A percentile compares a stretch with the other conserved stretches of the same genome.
These are phyloP conservation scores for Apodospora peruviana DNA, from an alignment of 495 filamentous ascomycete species.

Conservation along the genomic window DNA sequence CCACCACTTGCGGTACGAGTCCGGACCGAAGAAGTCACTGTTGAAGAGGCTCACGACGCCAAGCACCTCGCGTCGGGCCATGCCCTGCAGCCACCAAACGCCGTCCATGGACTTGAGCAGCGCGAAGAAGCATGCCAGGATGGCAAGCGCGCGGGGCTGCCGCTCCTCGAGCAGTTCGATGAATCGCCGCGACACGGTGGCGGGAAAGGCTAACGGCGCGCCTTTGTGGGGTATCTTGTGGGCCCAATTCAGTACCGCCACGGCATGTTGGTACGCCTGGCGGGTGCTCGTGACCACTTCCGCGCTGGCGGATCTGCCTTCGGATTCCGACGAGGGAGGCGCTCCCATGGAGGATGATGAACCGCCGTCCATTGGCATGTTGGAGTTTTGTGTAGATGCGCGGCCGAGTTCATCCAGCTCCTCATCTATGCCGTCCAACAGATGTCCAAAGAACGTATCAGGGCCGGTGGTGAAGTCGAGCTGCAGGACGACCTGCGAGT, in stretches of 20 bases:
- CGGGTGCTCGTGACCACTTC: conserved; percentile 29
- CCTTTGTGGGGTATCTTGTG: conserved; percentile 50
- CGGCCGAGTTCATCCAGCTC: conserved; percentile 32
- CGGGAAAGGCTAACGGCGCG: conserved; percentile 50
- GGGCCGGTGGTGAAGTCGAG: conserved; percentile 37
- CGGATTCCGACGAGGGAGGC: background rate
- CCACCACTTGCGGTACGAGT: conserved; percentile 44
- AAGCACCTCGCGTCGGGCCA: conserved; percentile 49
- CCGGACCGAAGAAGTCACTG: conserved; percentile 34
- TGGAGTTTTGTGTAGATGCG: background rate
- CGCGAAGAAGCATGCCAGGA: conserved; percentile 52
- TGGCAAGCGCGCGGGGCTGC: conserved; percentile 48
- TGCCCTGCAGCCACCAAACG: conserved; percentile 54
- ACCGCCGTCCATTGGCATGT: conserved; percentile 1
- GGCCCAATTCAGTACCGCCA: conserved; percentile 53
- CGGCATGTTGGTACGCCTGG: conserved; percentile 50
- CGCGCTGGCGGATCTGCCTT: background rate
- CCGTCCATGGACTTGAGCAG: conserved; percentile 47
- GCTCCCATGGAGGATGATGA: background rate
- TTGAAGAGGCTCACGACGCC: conserved; percentile 48
- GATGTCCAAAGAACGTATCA: conserved; percentile 45
- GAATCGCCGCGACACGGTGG: conserved; percentile 52
- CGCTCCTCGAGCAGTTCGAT: conserved; percentile 47
- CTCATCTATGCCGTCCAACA: conserved; percentile 45
- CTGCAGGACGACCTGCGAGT: conserved; percentile 46